Evolutionary conservation across 352 stramenopile genomes (phyloP), one percentile per base, ranked within the genome.

Genomic region (Globisporangium cystogenes): DNA sequence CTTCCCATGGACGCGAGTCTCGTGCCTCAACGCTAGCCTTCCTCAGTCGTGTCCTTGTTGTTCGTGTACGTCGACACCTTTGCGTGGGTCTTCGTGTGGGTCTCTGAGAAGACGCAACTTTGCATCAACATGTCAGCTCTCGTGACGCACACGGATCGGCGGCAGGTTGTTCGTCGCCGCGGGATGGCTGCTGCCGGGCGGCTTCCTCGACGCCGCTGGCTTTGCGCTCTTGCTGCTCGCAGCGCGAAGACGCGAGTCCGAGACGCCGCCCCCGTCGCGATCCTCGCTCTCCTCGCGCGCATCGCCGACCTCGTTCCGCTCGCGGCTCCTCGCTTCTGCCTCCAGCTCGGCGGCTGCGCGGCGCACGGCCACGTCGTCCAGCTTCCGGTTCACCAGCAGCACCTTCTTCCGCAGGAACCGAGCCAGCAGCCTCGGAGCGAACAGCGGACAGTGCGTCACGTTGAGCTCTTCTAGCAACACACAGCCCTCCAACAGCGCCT

Each of bases 401-500:
- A 89, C 64, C n/a, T 80, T 82, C 10, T 66, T 59, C 24, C 70
- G 75, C 29, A 68, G 62, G 51, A 93, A 90, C n/a, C 50, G 68
- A 14, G 70, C 75, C 1, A 96, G 61, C 27, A 69, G 48, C 2
- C 68, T 51, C 1, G 72, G 45, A 2, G 83, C 72, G 26, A 96
- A 84, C 2, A 75, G 59, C 2, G 80, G 71, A 27, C 85, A 96
- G 42, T 95, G 86, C 0, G 84, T 88, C 33, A 91, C 79, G 40
- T 96, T 73, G 18, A 97, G 51, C 42, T 83, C 66, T 51, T 88
- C 60, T 11, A 97, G 70, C 31, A 86, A 53, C 6, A 51, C 57
- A 52, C 77, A 90, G 6, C 67, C 65, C 20, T 84, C 71, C 1
- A 79, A 51, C 23, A 97, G 55, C 1, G 62, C 66, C 2, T 59